Evolutionary conservation across 208 protist species (phyloP).

Genomic region (Acanthamoeba royreba): DNA sequence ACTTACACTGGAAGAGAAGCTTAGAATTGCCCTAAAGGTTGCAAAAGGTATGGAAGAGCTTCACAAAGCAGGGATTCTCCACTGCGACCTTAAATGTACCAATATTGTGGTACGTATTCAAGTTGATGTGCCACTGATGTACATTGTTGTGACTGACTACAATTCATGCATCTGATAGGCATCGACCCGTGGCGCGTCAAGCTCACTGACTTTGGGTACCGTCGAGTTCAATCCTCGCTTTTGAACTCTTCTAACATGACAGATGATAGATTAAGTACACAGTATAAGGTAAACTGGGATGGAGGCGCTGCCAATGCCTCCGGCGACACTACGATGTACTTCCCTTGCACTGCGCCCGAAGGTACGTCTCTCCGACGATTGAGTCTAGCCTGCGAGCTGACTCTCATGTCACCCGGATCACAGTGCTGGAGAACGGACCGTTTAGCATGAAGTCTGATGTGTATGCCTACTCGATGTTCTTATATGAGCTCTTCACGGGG

Average conservation of each 20-base stretch:
- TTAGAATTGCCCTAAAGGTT: neutral
- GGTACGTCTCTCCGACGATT: neutral
- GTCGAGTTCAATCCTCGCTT: too few relatives aligned
- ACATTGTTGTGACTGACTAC: neutral
- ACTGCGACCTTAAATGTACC: neutral
- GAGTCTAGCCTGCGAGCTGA: neutral
- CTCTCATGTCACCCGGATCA: neutral
- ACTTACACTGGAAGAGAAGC: neutral
- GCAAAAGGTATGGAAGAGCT: conserved; percentile 29
- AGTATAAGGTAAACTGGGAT: neutral
- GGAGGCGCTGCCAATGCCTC: neutral
- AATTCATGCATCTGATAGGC: neutral
- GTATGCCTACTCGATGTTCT: conserved; percentile 9
- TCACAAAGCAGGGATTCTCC: neutral
- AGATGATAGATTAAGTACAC: conserved; percentile 22
- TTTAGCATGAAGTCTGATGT: conserved; percentile 24
- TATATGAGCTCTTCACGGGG: conserved; percentile 17
- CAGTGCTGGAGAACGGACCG: neutral
- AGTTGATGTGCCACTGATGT: neutral
- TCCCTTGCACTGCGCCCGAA: conserved; percentile 7
- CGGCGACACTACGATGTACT: neutral
- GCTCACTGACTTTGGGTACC: conserved; percentile 5
- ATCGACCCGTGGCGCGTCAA: neutral
- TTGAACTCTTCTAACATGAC: too few relatives aligned
- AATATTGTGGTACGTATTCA: neutral